These are phyloP conservation scores for Coemansia sp. DNA, from an alignment of 192 early-diverging fungal genomes.

Conservation along the genomic window DNA sequence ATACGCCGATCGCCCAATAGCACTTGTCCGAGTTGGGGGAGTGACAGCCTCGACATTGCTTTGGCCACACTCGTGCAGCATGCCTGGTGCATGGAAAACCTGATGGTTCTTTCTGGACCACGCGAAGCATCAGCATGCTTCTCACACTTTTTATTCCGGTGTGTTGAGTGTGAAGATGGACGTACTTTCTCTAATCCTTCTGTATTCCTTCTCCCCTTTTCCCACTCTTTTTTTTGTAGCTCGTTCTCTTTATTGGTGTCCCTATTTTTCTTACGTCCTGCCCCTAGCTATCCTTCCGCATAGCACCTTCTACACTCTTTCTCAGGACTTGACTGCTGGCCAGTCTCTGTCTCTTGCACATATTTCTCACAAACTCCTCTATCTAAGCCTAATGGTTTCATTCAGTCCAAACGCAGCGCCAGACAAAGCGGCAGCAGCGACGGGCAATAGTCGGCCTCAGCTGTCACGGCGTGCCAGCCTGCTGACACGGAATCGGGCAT, in stretches of 20 bases:
- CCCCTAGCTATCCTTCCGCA: not conserved
- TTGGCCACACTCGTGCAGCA: not conserved
- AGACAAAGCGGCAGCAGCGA: not conserved
- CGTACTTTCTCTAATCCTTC: not conserved
- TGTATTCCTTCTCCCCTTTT: slow-evolving; percentile 13
- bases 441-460: not conserved
- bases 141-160: not conserved
- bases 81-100: not conserved
- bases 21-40: not conserved
- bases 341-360: not conserved
- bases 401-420: not conserved
- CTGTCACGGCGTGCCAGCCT: slow-evolving; percentile 40
- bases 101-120: slow-evolving; percentile 2
- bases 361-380: not conserved
- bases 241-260: not conserved
- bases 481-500: slow-evolving; percentile 53
- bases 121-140: not conserved
- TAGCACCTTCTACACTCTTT: slow-evolving; percentile 1
- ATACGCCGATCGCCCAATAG: not conserved
- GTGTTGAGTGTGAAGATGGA: not conserved
- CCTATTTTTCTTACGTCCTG: not conserved
- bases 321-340: not conserved
- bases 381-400: not conserved
- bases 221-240: slow-evolving; percentile 2
- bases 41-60: not conserved